phyloP scores from a whole-genome alignment of 495 filamentous ascomycete species.

The Pseudevernia furfuracea region DNA sequence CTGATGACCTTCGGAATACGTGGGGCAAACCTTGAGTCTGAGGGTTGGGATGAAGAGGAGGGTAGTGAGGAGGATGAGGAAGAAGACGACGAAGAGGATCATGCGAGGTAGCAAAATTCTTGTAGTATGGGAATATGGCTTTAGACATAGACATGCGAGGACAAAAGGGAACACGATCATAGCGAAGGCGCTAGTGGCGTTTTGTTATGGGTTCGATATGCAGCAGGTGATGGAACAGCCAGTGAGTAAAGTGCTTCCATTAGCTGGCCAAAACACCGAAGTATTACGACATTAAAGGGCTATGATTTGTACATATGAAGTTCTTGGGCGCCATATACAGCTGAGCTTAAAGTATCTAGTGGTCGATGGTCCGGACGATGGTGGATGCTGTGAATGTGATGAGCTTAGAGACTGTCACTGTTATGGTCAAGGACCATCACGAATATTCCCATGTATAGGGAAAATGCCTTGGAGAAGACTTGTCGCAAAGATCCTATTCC shows the following conservation, averaged over 20 bases:
- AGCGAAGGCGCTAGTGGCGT: slow-evolving; percentile 23
- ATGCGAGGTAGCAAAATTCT: slow-evolving; percentile 6
- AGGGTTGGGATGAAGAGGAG: slow-evolving; percentile 53
- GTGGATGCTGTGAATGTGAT: neutral
- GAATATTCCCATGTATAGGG: neutral
- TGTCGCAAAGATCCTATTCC: neutral
- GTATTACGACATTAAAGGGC: neutral
- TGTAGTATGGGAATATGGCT: neutral
- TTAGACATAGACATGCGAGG: neutral
- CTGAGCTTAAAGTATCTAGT: neutral
- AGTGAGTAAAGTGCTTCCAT: slow-evolving; percentile 6
- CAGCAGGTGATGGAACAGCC: neutral
- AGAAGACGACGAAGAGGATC: slow-evolving; percentile 45
- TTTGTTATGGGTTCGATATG: neutral
- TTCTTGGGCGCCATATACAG: neutral
- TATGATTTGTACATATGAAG: neutral
- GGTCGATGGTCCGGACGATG: too few relatives aligned
- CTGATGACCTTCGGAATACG: slow-evolving; percentile 65
- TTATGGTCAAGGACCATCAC: neutral
- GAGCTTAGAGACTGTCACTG: neutral
- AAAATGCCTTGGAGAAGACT: neutral
- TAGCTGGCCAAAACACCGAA: neutral
- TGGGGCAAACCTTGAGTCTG: slow-evolving; percentile 51
- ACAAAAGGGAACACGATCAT: neutral
- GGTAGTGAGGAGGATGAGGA: slow-evolving; percentile 42